Percentiles rank a stretch among this genome's conserved stretches.
These are phyloP conservation scores for Colletotrichum acutatum DNA, from an alignment of 2,329 filamentous ascomycete genomes.

Conservation along the genomic window DNA sequence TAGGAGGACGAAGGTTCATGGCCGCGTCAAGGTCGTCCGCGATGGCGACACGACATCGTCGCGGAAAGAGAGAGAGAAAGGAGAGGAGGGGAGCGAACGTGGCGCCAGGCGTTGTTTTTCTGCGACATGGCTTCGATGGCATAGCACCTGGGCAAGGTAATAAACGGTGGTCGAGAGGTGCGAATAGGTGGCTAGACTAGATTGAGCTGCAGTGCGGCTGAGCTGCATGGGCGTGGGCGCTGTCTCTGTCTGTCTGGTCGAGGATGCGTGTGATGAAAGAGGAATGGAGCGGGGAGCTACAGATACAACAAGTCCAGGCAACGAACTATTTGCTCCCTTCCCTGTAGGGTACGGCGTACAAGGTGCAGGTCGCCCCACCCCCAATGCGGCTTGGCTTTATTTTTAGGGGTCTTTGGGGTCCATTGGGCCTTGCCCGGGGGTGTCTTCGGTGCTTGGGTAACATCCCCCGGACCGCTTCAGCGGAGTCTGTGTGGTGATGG, in stretches of 20 bases:
- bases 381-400: constrained; percentile 22
- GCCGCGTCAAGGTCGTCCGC: not conserved
- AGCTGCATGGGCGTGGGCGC: constrained; percentile 6
- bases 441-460: not conserved
- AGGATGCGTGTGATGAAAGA: not conserved
- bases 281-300: not conserved
- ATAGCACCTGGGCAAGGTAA: not conserved
- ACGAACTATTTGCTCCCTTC: not conserved
- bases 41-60: not conserved
- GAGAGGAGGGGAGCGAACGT: constrained; percentile 6
- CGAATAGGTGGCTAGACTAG: constrained; percentile 16
- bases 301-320: not conserved
- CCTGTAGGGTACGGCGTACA: not conserved
- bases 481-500: constrained; percentile 15
- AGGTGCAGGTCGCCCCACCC: not conserved
- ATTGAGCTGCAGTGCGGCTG: constrained; percentile 32
- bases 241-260: not conserved
- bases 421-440: not conserved
- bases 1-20: not conserved
- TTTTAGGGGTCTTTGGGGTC: constrained; percentile 30
- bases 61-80: not conserved
- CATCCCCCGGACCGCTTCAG: constrained; percentile 26
- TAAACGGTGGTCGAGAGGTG: constrained; percentile 1
- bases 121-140: constrained; percentile 25
- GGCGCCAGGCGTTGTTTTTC: constrained; percentile 26